Evolutionary conservation across 2,329 filamentous ascomycete genomes (phyloP), one percentile per base, ranked within the genome.

Genomic region (Fusarium duplospermum): DNA sequence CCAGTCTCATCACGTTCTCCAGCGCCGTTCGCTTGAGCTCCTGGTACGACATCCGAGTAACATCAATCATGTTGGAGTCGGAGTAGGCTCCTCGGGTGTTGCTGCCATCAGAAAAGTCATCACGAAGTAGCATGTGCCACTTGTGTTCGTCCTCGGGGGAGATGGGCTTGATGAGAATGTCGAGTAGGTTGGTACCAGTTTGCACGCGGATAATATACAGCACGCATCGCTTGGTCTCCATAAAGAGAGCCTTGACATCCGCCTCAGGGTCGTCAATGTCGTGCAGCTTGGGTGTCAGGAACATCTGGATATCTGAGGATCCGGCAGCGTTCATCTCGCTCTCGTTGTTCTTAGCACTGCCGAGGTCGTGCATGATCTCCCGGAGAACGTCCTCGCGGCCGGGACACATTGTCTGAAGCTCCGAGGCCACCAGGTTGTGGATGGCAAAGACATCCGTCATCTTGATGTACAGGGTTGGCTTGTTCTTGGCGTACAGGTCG

Each of bases 391-490:
- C 96, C 75, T 98, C 96, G 36, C 93, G 91, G 70, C 87, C 89
- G 1, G 94, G 93, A 77, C 94, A 97, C 70, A 98, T 91, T 66
- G 87, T 87, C 6, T 91, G 86, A 58, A 98, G 89, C 77, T 98
- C 94, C 27, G 92, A 88, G 4, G 94, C 92, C 64, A 98, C 89
- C 24, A 98, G 88, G 73, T 93, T 94, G 84, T 99, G 97, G 68
- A 99, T 96, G 58, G 96, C 94, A 82, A 99, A 98, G 66, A 99
- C 95, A 81, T 99, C 96, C 18, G 93, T 90, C 90, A 99, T 96
- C 85, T 99, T 99, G 86, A 99, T 98, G 86, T 98, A 99, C n/a
- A 99, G 88, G 0, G 96, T 98, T 8, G 96, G 96, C 83, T 98
- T 98, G 73, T 95, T 96, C 82, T 97, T 95, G 66, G 96, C 94